Percentiles rank a stretch among this genome's conserved stretches.
Conservation (phyloP, 163 green algal species). For the Picocystis sp. region DNA sequence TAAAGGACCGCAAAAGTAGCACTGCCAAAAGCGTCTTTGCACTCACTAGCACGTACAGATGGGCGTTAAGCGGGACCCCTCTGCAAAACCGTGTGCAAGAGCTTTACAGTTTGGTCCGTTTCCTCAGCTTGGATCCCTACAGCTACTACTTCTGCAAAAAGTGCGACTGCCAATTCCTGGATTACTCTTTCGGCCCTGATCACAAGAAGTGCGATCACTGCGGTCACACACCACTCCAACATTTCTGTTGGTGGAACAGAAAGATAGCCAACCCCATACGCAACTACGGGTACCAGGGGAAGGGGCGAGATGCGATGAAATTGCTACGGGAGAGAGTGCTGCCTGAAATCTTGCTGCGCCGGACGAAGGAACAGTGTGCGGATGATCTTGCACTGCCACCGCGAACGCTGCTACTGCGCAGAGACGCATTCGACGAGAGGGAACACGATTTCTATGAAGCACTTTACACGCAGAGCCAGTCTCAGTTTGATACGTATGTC, state of each 20-base stretch:
- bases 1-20: conserved; percentile 75
- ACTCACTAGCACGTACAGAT: conserved; percentile 49
- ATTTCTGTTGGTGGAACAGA: conserved; percentile 88
- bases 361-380: conserved; percentile 83
- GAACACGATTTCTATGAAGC: conserved; percentile 91
- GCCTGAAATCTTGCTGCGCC: conserved; percentile 51
- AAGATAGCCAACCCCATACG: conserved; percentile 85
- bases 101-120: conserved; percentile 82
- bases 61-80: conserved; percentile 71
- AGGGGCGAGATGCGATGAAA: conserved; percentile 53
- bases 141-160: conserved; percentile 84
- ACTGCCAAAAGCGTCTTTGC: conserved; percentile 77
- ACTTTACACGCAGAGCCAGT: conserved; percentile 57
- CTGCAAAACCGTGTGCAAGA: conserved; percentile 89
- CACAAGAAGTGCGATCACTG: conserved; percentile 33
- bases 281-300: conserved; percentile 51
- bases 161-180: conserved; percentile 56
- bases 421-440: conserved; percentile 51
- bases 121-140: conserved; percentile 76
- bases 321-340: conserved; percentile 45
- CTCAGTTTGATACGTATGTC: conserved; percentile 69
- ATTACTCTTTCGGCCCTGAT: conserved; percentile 48
- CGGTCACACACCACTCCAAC: conserved; percentile 36
- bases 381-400: conserved; percentile 78
- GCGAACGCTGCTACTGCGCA: conserved; percentile 36